A percentile compares a stretch with the other conserved stretches of the same genome.
These are phyloP conservation scores for Plantago elongata DNA, from an alignment of 257 asterid genomes.

Conservation along the genomic window DNA sequence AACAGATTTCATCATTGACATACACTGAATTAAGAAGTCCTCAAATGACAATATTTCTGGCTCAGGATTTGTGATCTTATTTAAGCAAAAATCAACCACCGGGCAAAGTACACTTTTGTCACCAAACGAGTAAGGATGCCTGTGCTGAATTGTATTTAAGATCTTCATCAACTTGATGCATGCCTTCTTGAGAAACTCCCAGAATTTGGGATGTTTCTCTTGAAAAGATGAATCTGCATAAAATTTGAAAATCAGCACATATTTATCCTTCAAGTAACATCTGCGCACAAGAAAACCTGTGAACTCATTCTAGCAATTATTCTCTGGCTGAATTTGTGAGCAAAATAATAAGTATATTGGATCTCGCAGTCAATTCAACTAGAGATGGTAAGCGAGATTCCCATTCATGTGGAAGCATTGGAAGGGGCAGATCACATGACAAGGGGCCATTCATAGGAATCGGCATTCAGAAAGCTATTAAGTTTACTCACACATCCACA, in stretches of 20 bases:
- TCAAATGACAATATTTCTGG: constrained; percentile 63
- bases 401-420: neutral
- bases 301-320: too few relatives aligned
- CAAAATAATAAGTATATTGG: neutral
- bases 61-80: constrained; percentile 77
- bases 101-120: constrained; percentile 72
- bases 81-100: constrained; percentile 74
- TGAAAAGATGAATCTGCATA: constrained; percentile 78
- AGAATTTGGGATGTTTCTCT: constrained; percentile 66
- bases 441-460: too few relatives aligned
- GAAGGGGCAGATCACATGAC: too few relatives aligned
- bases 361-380: too few relatives aligned
- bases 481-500: too few relatives aligned
- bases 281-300: constrained; percentile 16
- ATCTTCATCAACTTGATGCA: constrained; percentile 85
- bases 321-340: neutral
- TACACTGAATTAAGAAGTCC: constrained; percentile 80
- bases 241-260: constrained; percentile 28
- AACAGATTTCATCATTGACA: constrained; percentile 79
- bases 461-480: too few relatives aligned
- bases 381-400: constrained; percentile 14
- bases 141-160: constrained; percentile 64
- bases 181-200: constrained; percentile 71
- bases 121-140: constrained; percentile 97
- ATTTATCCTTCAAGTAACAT: constrained; percentile 11